Conservation (phyloP, 441 rosid genomes). For the Dalechampia spathulata region DNA sequence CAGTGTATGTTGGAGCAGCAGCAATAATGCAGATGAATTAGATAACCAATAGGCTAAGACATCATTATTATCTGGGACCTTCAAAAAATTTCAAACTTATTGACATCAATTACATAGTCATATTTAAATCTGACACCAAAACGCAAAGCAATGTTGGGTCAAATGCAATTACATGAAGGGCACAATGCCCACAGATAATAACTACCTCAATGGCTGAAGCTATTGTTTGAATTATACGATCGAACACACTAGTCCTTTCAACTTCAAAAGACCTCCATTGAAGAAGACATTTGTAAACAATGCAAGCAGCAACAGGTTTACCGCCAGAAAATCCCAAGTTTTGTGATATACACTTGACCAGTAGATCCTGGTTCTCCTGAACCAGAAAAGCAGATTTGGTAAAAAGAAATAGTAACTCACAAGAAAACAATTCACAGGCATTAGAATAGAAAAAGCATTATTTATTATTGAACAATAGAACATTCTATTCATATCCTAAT, state of each 20-base stretch:
- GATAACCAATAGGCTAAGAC: conserved; percentile 93
- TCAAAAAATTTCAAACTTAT: conserved; percentile 23
- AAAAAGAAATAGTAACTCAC: conserved; percentile 15
- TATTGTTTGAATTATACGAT: conserved; percentile 95
- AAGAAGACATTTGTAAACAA: conserved; percentile 94
- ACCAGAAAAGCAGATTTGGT: conserved; percentile 16
- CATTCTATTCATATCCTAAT: not conserved
- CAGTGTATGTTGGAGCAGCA: conserved; percentile 95
- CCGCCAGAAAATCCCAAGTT: conserved; percentile 88
- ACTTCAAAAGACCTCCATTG: conserved; percentile 99
- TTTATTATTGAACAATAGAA: not conserved
- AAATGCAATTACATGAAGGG: not conserved
- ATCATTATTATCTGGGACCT: conserved; percentile 90
- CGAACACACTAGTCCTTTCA: conserved; percentile 96
- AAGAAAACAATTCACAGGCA: conserved; percentile 5
- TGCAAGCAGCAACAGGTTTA: conserved; percentile 97
- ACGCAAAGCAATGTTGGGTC: not conserved
- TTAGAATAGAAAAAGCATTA: not conserved
- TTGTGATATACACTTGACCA: conserved; percentile 86
- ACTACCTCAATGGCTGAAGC: conserved; percentile 87
- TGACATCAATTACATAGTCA: conserved; percentile 18
- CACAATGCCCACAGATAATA: not conserved
- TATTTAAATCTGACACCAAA: conserved; percentile 10
- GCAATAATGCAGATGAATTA: conserved; percentile 82
- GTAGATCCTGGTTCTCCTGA: conserved; percentile 97